Percentiles rank a stretch among this genome's conserved stretches.
phyloP scores from a whole-genome alignment of 148 eudicot genomes.

The Selenicereus undatus region DNA sequence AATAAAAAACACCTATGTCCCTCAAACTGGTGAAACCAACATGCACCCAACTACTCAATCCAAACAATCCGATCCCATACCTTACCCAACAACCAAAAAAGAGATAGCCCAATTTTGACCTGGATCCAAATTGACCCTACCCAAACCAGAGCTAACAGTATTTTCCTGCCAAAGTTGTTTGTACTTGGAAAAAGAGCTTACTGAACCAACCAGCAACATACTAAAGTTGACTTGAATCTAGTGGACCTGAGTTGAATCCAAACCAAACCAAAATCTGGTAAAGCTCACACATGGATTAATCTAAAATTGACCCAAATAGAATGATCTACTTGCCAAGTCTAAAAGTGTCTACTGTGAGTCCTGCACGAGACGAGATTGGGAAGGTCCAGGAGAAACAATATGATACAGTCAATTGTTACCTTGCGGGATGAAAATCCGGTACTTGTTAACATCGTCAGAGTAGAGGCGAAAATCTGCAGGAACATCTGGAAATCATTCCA shows the following conservation, averaged over 20 bases:
- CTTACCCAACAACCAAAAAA: not conserved
- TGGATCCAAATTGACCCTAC: too few species aligned
- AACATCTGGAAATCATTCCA: slow-evolving; percentile 32
- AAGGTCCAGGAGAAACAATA: not conserved
- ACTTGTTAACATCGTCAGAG: slow-evolving; percentile 75
- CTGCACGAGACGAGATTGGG: not conserved
- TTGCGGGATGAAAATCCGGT: slow-evolving; percentile 65
- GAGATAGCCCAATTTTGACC: not conserved
- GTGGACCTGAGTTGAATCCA: too few species aligned
- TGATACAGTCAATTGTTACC: slow-evolving; percentile 36
- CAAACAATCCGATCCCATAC: not conserved
- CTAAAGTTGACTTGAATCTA: not conserved
- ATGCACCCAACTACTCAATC: not conserved
- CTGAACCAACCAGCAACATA: not conserved
- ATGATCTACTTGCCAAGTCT: not conserved
- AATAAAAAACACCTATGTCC: not conserved
- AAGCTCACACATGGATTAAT: not conserved
- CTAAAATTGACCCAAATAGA: not conserved
- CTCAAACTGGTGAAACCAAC: not conserved
- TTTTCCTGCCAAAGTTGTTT: too few species aligned
- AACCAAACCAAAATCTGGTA: too few species aligned
- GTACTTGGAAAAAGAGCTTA: too few species aligned
- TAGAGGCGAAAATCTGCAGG: slow-evolving; percentile 55
- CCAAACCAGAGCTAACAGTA: too few species aligned
- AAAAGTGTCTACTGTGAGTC: not conserved